Evolutionary conservation across 768 basidiomycete species (phyloP).

Genomic region (Ramaria rubella): DNA sequence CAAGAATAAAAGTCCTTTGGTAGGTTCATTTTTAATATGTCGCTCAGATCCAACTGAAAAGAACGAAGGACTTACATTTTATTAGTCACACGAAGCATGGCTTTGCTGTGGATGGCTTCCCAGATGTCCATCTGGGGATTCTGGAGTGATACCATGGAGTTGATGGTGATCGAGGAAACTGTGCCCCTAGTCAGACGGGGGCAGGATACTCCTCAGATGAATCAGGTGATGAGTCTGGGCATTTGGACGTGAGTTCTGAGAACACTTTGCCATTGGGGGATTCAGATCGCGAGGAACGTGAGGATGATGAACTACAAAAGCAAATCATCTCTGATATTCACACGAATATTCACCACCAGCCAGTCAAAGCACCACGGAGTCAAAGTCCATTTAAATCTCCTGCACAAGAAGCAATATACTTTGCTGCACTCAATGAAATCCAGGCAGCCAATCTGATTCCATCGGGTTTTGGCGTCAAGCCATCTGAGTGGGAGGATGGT

Average conservation of each 20-base stretch:
- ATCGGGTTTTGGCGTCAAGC: not conserved
- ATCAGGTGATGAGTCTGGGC: not conserved
- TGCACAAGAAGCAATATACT: not conserved
- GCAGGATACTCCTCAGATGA: constrained; percentile 13
- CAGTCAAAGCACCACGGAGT: not conserved
- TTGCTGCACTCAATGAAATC: not conserved
- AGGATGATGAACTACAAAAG: not conserved
- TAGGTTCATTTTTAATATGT: not conserved
- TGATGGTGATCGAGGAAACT: not conserved
- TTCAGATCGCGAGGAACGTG: not conserved
- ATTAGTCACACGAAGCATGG: constrained; percentile 16
- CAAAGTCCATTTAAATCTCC: not conserved
- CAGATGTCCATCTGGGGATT: constrained; percentile 12
- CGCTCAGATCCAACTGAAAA: not conserved
- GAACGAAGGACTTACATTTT: constrained; percentile 16
- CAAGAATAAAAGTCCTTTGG: not conserved
- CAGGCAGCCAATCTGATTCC: not conserved
- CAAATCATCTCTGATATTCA: not conserved
- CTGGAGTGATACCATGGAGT: constrained; percentile 15
- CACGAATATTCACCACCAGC: not conserved
- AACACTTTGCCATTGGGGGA: not conserved
- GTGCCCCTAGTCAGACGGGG: constrained; percentile 5
- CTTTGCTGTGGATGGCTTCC: constrained; percentile 13
- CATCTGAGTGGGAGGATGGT: not conserved
- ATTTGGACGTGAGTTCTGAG: not conserved